Base-by-base conservation (phyloP, 306 rosid genomes). In the Cajanus cajan region DNA sequence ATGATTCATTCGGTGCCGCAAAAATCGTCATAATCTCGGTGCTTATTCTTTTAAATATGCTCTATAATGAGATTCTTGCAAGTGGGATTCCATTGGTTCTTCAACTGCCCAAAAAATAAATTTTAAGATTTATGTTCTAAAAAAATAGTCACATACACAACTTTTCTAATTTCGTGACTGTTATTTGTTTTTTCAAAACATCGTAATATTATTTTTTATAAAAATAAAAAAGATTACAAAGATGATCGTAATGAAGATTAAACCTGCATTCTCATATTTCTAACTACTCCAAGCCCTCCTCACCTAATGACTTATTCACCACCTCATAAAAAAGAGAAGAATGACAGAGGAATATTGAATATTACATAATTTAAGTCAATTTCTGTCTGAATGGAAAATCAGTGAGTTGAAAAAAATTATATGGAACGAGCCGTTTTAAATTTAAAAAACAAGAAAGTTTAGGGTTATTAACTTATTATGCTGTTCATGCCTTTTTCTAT, bases 81-180 rank as follows among this genome's bases (percentile, higher is more conserved):
- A 61, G 75, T 70, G 70, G 74, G 70, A 77, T 63, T 82, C 62
- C 5, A 14, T 36, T 8, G 55, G 52, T 71, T 28, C 68, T 40
- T 76, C 9, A 59, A 54, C 22, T 5, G 34, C 21, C 21, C 65
- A 41, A 28, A 39, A 19, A 63, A 24, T 45, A 76, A 47, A 68
- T 36, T 7, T n/a, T 2, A 41, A 62, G 51, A 72, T 72, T 4
- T 5, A 51, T 28, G 36, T 78, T 36, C 31, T 7, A 11, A 36
- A 34, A 47, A 39, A 15, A 47, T 72, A 62, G 48, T 51, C 13
- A 4, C 8, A 0, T 58, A 3, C 2, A 58, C 39, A 25, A 28
- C 10, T 58, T 25, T 58, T 58, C 66, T 1, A 62, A 62, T 36
- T 28, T 33, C n/a, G n/a, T n/a, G n/a, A n/a, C n/a, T n/a, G n/a